Conservation (phyloP, 257 asterid species). For the Verbena officinalis region DNA sequence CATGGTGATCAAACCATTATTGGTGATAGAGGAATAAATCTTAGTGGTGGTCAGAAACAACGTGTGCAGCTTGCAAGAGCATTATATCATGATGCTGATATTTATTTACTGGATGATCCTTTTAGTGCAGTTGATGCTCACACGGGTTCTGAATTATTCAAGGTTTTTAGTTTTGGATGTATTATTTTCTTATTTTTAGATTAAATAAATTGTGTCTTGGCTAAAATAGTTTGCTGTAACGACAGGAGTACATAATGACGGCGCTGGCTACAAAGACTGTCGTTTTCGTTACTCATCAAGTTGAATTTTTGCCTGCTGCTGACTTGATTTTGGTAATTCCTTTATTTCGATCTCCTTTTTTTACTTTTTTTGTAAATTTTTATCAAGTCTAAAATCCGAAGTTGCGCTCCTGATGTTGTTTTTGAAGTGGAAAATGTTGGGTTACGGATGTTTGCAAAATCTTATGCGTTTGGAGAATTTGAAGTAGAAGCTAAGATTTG, state of each 20-base stretch:
- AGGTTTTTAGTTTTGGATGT: conserved; percentile 42
- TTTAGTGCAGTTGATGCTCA: conserved; percentile 99
- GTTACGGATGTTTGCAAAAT: no score
- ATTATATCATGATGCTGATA: conserved; percentile 93
- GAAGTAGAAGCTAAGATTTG: no score
- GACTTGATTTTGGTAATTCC: conserved; percentile 89
- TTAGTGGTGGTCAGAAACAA: conserved; percentile 99
- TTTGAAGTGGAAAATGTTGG: no score
- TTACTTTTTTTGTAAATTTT: no score
- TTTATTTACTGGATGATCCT: conserved; percentile 95
- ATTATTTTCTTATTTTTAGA: conserved; percentile 5
- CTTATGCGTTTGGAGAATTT: no score
- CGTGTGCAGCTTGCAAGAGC: conserved; percentile 99
- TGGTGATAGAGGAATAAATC: conserved; percentile 98
- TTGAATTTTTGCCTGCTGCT: conserved; percentile 93
- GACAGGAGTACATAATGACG: conserved; percentile 91
- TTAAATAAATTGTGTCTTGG: conserved; percentile 18
- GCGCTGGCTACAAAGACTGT: conserved; percentile 86
- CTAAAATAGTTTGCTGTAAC: conserved; percentile 35
- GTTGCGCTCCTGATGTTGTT: no score
- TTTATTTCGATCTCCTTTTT: not conserved
- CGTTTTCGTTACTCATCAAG: conserved; percentile 95
- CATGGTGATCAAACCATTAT: conserved; percentile 98
- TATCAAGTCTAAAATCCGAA: no score
- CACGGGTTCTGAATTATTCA: conserved; percentile 91